phyloP scores from a whole-genome alignment of 257 asterid species.

The Nicotiana paniculata region DNA sequence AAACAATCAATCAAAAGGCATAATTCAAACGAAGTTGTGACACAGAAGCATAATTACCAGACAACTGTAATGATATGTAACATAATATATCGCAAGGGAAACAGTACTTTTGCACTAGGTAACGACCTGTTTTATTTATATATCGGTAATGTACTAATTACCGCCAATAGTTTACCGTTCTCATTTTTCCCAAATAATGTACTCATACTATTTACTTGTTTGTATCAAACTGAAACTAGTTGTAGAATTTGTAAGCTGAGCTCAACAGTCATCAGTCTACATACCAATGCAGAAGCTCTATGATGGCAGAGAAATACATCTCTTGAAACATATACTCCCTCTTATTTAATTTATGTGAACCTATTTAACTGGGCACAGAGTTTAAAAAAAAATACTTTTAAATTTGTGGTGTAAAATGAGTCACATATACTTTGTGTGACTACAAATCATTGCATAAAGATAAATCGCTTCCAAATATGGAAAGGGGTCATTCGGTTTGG shows the following conservation, averaged over 20 bases:
- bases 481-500: too few relatives aligned
- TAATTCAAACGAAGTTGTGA: not conserved
- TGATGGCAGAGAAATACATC: not conserved
- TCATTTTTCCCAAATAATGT: not conserved
- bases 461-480: too few relatives aligned
- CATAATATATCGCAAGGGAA: not conserved
- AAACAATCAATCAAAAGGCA: not conserved
- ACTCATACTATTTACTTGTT: not conserved
- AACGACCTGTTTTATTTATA: not conserved
- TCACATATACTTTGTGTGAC: too few relatives aligned
- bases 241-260: not conserved
- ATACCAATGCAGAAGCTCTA: not conserved
- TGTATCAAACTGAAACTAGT: not conserved
- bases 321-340: not conserved
- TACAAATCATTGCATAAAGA: too few relatives aligned
- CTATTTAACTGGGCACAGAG: too few relatives aligned
- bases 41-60: not conserved
- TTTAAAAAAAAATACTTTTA: too few relatives aligned
- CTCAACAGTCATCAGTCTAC: not conserved
- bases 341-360: not conserved
- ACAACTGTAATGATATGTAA: not conserved
- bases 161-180: not conserved
- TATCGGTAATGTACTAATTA: not conserved
- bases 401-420: too few relatives aligned
- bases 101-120: not conserved